Evolutionary conservation across 2,329 filamentous ascomycete species (phyloP).

Genomic region (Dothistroma pini): DNA sequence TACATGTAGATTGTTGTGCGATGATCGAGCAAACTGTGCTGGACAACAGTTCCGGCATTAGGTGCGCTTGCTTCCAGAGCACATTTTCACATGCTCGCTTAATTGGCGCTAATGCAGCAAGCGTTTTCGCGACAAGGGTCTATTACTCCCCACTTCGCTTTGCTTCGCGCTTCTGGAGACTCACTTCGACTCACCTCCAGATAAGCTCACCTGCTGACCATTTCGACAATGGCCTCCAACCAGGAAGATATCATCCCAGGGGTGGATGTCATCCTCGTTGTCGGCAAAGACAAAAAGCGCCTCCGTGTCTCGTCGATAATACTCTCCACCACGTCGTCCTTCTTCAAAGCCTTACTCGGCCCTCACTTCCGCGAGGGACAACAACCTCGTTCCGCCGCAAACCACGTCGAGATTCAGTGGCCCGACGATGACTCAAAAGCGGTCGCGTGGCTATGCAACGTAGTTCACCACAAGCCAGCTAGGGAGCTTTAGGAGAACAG

Average conservation of each 20-base stretch:
- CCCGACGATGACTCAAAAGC: neutral
- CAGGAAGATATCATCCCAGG: neutral
- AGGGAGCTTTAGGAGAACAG: neutral
- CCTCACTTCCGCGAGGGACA: slow-evolving; percentile 2
- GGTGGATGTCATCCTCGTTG: neutral
- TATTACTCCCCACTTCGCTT: neutral
- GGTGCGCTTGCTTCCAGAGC: neutral
- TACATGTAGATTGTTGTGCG: no score
- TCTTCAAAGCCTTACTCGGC: slow-evolving; percentile 4
- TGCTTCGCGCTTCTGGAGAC: neutral
- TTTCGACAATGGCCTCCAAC: neutral
- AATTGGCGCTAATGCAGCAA: neutral
- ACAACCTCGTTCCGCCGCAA: neutral
- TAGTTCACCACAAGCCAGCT: neutral
- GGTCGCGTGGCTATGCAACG: neutral
- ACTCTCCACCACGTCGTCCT: neutral
- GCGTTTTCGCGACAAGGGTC: neutral
- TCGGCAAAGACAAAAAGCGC: neutral
- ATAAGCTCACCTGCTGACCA: neutral
- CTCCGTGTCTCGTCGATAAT: neutral
- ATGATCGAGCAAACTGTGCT: neutral
- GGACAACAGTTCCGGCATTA: neutral
- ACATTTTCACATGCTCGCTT: neutral
- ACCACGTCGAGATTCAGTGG: neutral
- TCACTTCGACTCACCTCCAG: neutral